Base-by-base conservation (phyloP, 1,284 basidiomycete genomes). In the Sphagnurus paluster region DNA sequence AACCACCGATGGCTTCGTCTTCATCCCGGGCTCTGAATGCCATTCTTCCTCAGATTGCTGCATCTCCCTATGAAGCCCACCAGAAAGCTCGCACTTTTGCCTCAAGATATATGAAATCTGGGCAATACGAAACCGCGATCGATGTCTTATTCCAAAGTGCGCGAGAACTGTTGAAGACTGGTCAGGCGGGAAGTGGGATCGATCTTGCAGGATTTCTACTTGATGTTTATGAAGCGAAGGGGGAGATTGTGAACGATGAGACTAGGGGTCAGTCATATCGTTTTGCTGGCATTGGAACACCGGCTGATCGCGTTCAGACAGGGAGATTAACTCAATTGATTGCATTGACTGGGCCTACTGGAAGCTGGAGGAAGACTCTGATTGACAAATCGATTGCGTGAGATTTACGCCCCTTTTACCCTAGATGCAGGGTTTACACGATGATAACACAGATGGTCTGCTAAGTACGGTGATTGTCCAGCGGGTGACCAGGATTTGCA, bases 81-180 rank as follows among this genome's bases (percentile, higher is more conserved):
- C 93, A 97, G 66, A 96, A 96, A 70, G 90, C 93, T 20, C 83
- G 94, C 24, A 97, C 94, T 20, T 95, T 94, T 53, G 92, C 92
- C 4, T 86, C 93, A 9, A 80, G 93, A 57, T 91, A 96, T 63
- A 71, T 75, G 41, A 87, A 90, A 66, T 83, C 90, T 3, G 76
- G 76, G 1, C 85, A 93, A 56, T 83, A 85, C 61, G 84, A 87
- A 56, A 84, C 84, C 10, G 92, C 92, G 11, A 85, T 92, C 66
- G 87, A 93, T 65, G 87, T 97, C 8, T 79, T 96, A 42, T 94
- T 93, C 67, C 87, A 91, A 57, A 85, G 83, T 30, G 83, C 91
- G 2, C 76, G 86, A 39, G 90, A 92, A 63, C 72, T 98, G 39
- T 73, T 96, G 54, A 96, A 96, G 70, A 75, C 77, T 9, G 87